Conservation (phyloP, 805 yeast species). For the Cyberlindnera euphorbiiphila region DNA sequence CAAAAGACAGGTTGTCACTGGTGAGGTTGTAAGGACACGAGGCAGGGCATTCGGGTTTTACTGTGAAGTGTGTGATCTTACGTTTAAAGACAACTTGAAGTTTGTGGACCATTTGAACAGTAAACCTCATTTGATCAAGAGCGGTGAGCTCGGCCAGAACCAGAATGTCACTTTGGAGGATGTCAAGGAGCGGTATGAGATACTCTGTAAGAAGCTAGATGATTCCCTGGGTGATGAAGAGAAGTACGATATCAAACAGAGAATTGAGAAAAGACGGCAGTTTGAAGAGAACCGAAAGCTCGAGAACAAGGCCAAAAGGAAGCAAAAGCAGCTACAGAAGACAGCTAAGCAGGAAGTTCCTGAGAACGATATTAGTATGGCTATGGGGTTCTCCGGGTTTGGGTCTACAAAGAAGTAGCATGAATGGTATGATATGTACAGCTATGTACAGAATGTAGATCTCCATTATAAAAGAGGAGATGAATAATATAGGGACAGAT, state of each 20-base stretch:
- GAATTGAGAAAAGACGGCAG: conserved; percentile 37
- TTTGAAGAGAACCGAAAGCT: conserved; percentile 36
- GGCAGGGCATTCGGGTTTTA: conserved; percentile 77
- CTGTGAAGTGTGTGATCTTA: conserved; percentile 75
- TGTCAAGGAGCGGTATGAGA: conserved; percentile 38
- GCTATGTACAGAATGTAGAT: not conserved
- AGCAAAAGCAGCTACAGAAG: conserved; percentile 12
- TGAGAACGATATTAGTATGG: conserved; percentile 27
- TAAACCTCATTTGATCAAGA: conserved; percentile 54
- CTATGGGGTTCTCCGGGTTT: conserved; percentile 64
- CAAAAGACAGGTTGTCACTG: conserved; percentile 31
- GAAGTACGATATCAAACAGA: conserved; percentile 34
- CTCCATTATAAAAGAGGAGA: not conserved
- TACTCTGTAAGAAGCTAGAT: conserved; percentile 32
- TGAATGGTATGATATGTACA: not conserved
- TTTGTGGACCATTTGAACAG: conserved; percentile 82
- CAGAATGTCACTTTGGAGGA: conserved; percentile 45
- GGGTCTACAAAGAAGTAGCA: conserved; percentile 40
- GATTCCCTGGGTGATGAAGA: conserved; percentile 16
- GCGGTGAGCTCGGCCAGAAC: conserved; percentile 36
- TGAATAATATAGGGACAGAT: not conserved
- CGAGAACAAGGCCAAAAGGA: conserved; percentile 25
- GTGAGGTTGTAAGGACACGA: conserved; percentile 31
- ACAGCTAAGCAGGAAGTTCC: conserved; percentile 15
- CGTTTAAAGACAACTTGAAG: conserved; percentile 79